Conservation (phyloP, 495 filamentous ascomycete genomes). For the Penicillium cinerascens region DNA sequence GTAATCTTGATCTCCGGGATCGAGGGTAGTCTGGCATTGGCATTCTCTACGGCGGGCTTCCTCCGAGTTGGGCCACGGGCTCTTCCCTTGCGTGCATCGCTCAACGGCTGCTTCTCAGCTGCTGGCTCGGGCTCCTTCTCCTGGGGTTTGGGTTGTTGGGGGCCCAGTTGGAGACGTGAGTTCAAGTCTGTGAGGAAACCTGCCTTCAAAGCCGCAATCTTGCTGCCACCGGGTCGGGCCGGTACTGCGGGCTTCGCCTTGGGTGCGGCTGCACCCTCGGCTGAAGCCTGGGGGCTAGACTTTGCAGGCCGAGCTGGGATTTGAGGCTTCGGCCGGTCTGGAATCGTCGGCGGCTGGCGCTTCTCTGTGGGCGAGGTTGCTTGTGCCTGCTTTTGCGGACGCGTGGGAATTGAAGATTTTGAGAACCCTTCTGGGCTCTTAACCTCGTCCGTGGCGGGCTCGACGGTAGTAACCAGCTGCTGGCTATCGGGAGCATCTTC, state of each 20-base stretch:
- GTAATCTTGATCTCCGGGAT: conserved; percentile 46
- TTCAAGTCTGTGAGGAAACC: conserved; percentile 91
- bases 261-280: conserved; percentile 27
- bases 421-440: conserved; percentile 38
- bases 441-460: conserved; percentile 50
- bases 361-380: conserved; percentile 44
- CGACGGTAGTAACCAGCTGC: conserved; percentile 75
- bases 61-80: conserved; percentile 84
- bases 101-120: conserved; percentile 71
- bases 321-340: conserved; percentile 75
- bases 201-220: conserved; percentile 86
- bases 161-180: conserved; percentile 76
- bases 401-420: conserved; percentile 44
- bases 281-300: conserved; percentile 35
- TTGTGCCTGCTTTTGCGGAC: conserved; percentile 39
- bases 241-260: conserved; percentile 77
- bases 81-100: conserved; percentile 83
- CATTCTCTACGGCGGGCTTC: conserved; percentile 53
- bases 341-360: conserved; percentile 53
- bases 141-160: conserved; percentile 65
- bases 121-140: conserved; percentile 60
- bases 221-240: conserved; percentile 70
- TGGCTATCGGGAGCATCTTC: conserved; percentile 88
- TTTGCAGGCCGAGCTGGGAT: conserved; percentile 70
- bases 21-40: conserved; percentile 28